Conservation (phyloP, 768 basidiomycete species). For the Butyriboletus loyo region DNA sequence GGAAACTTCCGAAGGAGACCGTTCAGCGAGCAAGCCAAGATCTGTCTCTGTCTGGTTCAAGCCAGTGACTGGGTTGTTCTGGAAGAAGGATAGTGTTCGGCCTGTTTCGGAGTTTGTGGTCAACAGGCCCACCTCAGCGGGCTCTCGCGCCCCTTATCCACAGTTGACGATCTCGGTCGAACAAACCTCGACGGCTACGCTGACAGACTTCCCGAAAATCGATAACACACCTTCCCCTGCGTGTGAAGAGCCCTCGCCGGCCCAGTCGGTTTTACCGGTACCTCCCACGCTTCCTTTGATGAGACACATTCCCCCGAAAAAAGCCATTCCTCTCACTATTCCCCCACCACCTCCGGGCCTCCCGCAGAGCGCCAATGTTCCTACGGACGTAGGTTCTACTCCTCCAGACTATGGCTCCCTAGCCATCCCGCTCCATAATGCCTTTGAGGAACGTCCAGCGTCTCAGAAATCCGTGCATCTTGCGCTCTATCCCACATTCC, state of each 20-base stretch:
- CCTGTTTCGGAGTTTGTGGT: constrained; percentile 20
- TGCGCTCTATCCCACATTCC: constrained; percentile 14
- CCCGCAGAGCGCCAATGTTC: constrained; percentile 35
- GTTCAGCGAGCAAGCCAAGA: constrained; percentile 28
- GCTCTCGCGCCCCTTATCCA: constrained; percentile 25
- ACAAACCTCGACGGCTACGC: constrained; percentile 31
- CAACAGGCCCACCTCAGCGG: constrained; percentile 13
- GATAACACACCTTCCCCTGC: constrained; percentile 28
- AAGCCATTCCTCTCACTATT: constrained; percentile 34
- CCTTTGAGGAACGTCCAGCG: constrained; percentile 28
- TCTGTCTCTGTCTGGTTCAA: constrained; percentile 34
- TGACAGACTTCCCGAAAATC: constrained; percentile 26
- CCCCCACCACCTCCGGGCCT: constrained; percentile 32
- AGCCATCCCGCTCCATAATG: constrained; percentile 43
- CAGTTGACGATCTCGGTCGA: constrained; percentile 45
- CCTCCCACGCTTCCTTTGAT: constrained; percentile 26
- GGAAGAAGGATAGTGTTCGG: constrained; percentile 17
- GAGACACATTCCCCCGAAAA: constrained; percentile 23
- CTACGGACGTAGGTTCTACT: constrained; percentile 33
- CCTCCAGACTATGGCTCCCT: constrained; percentile 24
- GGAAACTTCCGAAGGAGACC: constrained; percentile 6
- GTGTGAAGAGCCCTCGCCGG: constrained; percentile 25
- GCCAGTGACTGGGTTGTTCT: constrained; percentile 32
- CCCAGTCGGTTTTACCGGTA: constrained; percentile 32
- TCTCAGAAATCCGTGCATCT: constrained; percentile 18